Base-by-base conservation (phyloP, 1,284 basidiomycete species). In the Cryptococcus jaspeensis region DNA sequence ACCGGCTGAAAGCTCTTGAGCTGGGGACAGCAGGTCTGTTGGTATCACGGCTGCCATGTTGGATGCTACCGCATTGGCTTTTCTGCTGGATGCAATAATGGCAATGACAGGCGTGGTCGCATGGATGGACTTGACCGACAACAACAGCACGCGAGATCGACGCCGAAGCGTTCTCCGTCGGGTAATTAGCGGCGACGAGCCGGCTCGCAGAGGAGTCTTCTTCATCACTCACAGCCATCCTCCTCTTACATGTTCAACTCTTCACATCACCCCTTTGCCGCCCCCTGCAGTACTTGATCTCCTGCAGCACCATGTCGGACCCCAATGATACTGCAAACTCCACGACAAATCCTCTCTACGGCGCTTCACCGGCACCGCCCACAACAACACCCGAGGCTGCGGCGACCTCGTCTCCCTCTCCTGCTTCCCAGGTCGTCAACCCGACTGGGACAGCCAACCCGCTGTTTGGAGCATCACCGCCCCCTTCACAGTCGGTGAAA, bases 21-120 rank as follows among this genome's bases (percentile, higher is more conserved):
- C 49, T 13, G 67, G 65, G 8, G 62, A 62, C 20, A 62, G 50
- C 5, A 63, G 53, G 50, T 67, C 63, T 56, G 61, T 63, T 16
- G 64, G 63, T 51, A 49, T 49, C 23, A 28, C 23, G 15, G 44
- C 23, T 28, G 46, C 45, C 39, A 41, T 52, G 32, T 39, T 44
- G 40, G 40, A n/a, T n/a, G 40, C 16, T 46, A 25, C 20, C n/a
- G 16, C 25, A 23, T 46, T 32, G 16, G 8, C 9, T 23, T 46
- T n/a, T 37, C 13, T 41, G 46, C n/a, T 49, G 8, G n/a, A n/a
- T n/a, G n/a, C n/a, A n/a, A 43, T 47, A 45, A 42, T 51, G 42
- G 53, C 35, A 44, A 37, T 23, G 15, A 16, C 44, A 46, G 15
- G n/a, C n/a, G n/a, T n/a, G n/a, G n/a, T n/a, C n/a, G n/a, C n/a